Percentiles rank a stretch among this genome's conserved stretches.
Conservation (phyloP, 2,329 filamentous ascomycete species). For the Botrytis squamosa region DNA sequence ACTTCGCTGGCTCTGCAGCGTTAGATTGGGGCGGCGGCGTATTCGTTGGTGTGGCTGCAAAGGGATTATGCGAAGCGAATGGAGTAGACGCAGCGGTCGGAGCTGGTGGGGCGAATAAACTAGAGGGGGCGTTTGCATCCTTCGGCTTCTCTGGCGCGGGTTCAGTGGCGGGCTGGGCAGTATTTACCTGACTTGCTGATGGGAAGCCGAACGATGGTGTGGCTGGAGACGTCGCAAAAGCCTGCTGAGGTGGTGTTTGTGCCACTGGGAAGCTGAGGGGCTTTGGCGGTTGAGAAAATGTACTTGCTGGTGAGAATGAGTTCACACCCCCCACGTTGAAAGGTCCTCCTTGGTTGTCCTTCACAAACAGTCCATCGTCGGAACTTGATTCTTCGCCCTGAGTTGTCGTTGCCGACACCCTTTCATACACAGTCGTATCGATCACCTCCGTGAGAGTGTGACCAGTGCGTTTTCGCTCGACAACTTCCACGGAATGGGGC, state of each 20-base stretch:
- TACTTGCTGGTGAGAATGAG: background rate
- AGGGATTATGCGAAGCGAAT: background rate
- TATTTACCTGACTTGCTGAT: background rate
- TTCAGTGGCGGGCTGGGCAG: background rate
- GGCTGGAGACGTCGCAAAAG: background rate
- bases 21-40: background rate
- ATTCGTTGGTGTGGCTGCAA: background rate
- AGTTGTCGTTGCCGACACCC: background rate
- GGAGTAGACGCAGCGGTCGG: background rate
- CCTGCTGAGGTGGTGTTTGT: background rate
- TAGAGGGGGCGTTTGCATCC: background rate
- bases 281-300: background rate
- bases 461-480: constrained; percentile 58
- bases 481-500: constrained; percentile 54
- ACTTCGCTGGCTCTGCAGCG: constrained; percentile 4
- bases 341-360: constrained; percentile 23
- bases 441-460: constrained; percentile 55
- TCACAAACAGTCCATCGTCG: constrained; percentile 36
- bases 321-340: background rate
- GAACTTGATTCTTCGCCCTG: constrained; percentile 34
- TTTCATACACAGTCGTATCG: constrained; percentile 53
- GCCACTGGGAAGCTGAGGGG: background rate
- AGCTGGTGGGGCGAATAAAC: background rate
- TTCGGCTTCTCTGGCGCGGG: background rate
- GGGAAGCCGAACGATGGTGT: background rate